Base-by-base conservation (phyloP, 768 basidiomycete genomes). In the Leccinum disarticulatum region DNA sequence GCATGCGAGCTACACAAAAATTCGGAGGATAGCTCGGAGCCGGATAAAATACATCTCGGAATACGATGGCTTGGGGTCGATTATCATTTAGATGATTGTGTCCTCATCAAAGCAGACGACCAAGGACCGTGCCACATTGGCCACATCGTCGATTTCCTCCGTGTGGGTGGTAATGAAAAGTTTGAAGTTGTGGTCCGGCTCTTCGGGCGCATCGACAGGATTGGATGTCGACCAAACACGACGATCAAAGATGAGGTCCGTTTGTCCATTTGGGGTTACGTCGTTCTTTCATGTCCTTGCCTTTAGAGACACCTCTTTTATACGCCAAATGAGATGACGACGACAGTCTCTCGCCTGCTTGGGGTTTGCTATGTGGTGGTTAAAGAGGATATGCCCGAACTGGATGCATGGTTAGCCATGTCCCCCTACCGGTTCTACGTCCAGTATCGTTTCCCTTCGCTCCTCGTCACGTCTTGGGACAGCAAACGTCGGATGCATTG, bases 61-160 rank as follows among this genome's bases (percentile, higher is more conserved):
- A 59, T 89, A 27, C 70, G 76, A 0, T 84, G 77, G 65, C 72
- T 70, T 10, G 83, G 82, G 0, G 63, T 74, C 2, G 72, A 71
- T 0, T 91, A 86, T 61, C 91, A 93, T 56, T 52, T 76, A 0
- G 72, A 84, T 47, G 90, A 92, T 38, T 89, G 82, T 61, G 82
- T 84, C 5, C 73, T 86, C 6, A 80, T 86, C 66, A 77, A 69
- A 47, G 64, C 80, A 0, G 70, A 76, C 0, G 61, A 75, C 4
- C 11, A 13, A 1, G 86, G 86, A 0, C 81, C 84, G 1, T 86
- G 82, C 4, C 65, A 80, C 28, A 80, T 91, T 51, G 90, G 82
- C 1, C 81, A 83, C 38, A 77, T 90, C 60, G 64, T 66, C 1
- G 57, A 65, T 6, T 66, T 85, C 56, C 63, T 55, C 54, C 72